phyloP scores from a whole-genome alignment of 108 stramenopile genomes.

The Asterionellopsis glacialis region DNA sequence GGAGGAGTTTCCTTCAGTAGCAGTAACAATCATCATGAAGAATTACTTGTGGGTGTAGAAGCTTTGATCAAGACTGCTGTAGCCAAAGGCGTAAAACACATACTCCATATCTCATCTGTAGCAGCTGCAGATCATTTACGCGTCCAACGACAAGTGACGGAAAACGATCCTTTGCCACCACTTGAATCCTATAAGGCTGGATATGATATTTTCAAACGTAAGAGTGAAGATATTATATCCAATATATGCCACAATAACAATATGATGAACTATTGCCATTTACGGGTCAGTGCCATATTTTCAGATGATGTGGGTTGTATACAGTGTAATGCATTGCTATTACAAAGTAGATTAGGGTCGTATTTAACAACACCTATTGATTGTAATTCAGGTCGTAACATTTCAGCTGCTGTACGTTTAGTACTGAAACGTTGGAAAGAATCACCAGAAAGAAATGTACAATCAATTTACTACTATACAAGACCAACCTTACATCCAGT shows the following conservation, averaged over 20 bases:
- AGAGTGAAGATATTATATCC: slow-evolving; percentile 13
- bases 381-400: slow-evolving; percentile 25
- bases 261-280: not conserved
- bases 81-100: not conserved
- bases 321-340: slow-evolving; percentile 18
- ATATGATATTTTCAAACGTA: slow-evolving; percentile 28
- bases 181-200: slow-evolving; percentile 5
- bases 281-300: slow-evolving; percentile 29
- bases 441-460: not conserved
- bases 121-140: slow-evolving; percentile 22
- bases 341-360: slow-evolving; percentile 21
- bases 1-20: too few relatives aligned
- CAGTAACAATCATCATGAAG: not conserved
- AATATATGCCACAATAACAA: not conserved
- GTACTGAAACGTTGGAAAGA: slow-evolving; percentile 6
- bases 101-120: slow-evolving; percentile 25
- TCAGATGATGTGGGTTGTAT: slow-evolving; percentile 21
- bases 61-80: not conserved
- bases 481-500: slow-evolving; percentile 13
- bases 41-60: not conserved
- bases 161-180: slow-evolving; percentile 7
- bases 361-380: slow-evolving; percentile 18
- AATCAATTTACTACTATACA: slow-evolving; percentile 24
- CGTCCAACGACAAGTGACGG: slow-evolving; percentile 5
- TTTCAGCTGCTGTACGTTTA: slow-evolving; percentile 8